Conservation (phyloP, 106 monocot genomes). For the Triglochin maritima region DNA sequence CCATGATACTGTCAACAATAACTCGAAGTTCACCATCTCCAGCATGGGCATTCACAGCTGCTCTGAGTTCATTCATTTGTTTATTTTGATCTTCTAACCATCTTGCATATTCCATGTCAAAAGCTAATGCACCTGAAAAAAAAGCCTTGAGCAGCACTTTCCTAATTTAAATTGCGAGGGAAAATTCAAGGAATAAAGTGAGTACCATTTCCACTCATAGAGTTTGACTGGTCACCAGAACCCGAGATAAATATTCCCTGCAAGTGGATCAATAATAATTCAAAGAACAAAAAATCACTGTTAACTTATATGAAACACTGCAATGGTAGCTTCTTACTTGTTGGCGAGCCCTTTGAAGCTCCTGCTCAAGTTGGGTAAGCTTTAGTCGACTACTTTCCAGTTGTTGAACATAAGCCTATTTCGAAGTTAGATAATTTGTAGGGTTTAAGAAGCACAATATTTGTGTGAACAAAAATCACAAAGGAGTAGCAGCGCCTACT, state of each 20-base stretch:
- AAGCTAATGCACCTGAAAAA: constrained; percentile 48
- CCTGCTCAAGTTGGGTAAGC: constrained; percentile 73
- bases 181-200: background rate
- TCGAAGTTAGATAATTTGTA: background rate
- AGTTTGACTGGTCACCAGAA: constrained; percentile 38
- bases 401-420: constrained; percentile 70
- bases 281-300: background rate
- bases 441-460: background rate
- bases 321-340: constrained; percentile 22
- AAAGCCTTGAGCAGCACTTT: background rate
- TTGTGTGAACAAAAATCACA: background rate
- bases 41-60: constrained; percentile 44
- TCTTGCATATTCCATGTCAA: constrained; percentile 70
- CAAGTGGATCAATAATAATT: background rate
- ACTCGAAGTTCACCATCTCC: constrained; percentile 42
- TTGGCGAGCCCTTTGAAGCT: constrained; percentile 58
- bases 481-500: too few relatives aligned
- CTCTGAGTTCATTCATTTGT: constrained; percentile 46
- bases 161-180: too few relatives aligned
- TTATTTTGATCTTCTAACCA: constrained; percentile 64
- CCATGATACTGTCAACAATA: constrained; percentile 49
- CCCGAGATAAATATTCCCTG: constrained; percentile 51
- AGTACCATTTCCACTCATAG: constrained; percentile 40
- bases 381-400: constrained; percentile 62
- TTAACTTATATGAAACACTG: background rate